Conservation (phyloP, 2,329 filamentous ascomycete species). For the Parastagonospora nodorum region DNA sequence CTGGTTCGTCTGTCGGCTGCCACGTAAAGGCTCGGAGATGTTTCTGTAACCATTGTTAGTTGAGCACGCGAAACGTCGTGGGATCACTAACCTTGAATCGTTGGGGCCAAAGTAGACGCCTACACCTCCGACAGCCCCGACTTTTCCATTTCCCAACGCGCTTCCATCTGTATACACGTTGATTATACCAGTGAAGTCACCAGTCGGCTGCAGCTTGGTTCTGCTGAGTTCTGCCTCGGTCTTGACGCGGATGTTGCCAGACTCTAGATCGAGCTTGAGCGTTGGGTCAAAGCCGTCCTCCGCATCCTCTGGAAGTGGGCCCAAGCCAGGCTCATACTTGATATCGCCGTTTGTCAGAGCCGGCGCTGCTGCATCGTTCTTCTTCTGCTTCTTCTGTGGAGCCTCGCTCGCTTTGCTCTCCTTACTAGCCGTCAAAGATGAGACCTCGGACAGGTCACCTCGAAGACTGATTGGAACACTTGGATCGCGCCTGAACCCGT, state of each 20-base stretch:
- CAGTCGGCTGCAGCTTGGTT: constrained; percentile 53
- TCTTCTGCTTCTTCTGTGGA: constrained; percentile 46
- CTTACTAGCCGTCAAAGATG: constrained; percentile 21
- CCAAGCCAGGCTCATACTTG: constrained; percentile 55
- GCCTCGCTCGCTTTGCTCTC: constrained; percentile 21
- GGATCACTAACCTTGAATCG: constrained; percentile 56
- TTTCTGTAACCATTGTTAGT: constrained; percentile 55
- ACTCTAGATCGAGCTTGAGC: constrained; percentile 59
- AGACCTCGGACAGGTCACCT: constrained; percentile 33
- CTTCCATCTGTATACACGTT: constrained; percentile 69
- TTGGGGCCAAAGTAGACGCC: constrained; percentile 68
- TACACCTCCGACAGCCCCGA: constrained; percentile 62
- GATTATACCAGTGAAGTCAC: constrained; percentile 55
- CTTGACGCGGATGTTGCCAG: constrained; percentile 62
- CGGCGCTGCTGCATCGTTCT: constrained; percentile 24
- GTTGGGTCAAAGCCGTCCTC: constrained; percentile 67
- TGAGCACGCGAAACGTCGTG: not conserved
- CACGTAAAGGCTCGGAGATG: constrained; percentile 76
- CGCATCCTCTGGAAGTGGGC: constrained; percentile 59
- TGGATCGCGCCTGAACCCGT: constrained; percentile 32
- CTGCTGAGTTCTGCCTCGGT: constrained; percentile 53
- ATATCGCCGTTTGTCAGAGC: constrained; percentile 17
- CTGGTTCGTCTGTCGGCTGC: constrained; percentile 85
- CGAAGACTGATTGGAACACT: constrained; percentile 33
- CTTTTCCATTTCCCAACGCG: constrained; percentile 62